A percentile compares a stretch with the other conserved stretches of the same genome.
Conservation (phyloP, 129 eudicot genomes). For the Deinandra increscens region DNA sequence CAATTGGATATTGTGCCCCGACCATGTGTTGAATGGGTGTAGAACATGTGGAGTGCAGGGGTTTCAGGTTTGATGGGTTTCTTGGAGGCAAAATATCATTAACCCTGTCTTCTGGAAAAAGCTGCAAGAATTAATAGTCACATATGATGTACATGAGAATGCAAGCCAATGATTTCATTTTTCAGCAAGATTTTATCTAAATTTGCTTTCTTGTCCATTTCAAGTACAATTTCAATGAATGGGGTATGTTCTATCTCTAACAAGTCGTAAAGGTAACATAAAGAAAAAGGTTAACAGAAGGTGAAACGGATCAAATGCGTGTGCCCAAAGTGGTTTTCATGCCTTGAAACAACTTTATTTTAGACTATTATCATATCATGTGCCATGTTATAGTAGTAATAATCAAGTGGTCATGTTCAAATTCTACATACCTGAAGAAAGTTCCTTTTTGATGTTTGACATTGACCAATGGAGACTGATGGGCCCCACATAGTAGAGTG, state of each 20-base stretch:
- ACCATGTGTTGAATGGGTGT: conserved; percentile 31
- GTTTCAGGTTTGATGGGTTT: conserved; percentile 24
- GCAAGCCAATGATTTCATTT: no score
- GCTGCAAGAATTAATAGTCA: conserved; percentile 35
- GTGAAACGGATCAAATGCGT: background rate
- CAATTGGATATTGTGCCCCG: conserved; percentile 33
- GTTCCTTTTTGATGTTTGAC: conserved; percentile 32
- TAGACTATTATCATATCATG: no score
- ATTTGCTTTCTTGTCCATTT: no score
- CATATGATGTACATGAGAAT: background rate
- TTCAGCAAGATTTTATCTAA: no score
- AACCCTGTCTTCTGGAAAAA: conserved; percentile 46
- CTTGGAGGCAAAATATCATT: conserved; percentile 16
- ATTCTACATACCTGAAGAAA: conserved; percentile 51
- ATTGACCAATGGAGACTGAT: conserved; percentile 23
- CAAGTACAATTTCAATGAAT: background rate
- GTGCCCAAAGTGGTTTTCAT: background rate
- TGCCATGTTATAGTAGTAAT: no score
- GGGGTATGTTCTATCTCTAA: background rate
- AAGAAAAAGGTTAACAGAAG: background rate
- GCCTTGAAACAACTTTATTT: background rate
- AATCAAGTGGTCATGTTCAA: conserved; percentile 9
- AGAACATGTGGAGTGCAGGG: conserved; percentile 29
- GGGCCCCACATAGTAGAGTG: conserved; percentile 18
- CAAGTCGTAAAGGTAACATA: background rate